Evolutionary conservation across 2,329 filamentous ascomycete genomes (phyloP), one percentile per base, ranked within the genome.

Genomic region (Curvularia spicifera): DNA sequence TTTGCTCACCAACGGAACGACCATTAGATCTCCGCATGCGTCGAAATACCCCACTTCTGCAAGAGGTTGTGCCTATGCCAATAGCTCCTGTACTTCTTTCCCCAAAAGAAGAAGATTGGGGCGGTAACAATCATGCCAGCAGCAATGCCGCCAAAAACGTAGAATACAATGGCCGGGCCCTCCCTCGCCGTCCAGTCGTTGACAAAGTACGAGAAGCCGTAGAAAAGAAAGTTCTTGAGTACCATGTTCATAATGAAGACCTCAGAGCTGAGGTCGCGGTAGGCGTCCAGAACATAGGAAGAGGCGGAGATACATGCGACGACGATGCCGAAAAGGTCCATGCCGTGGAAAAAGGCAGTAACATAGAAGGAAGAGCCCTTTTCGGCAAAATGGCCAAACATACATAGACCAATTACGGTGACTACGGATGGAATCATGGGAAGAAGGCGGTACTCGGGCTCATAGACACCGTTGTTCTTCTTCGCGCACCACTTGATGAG

Each of bases 391-490:
- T 74, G 67, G 2, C 79, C 78, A 53, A 79, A 80, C 1, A 75
- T 70, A 56, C 77, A 77, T 47, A 80, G 74, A 20, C 77, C 76
- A 15, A 76, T 68, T 9, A 76, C 75, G 5, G 73, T 69, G 1
- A 73, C 45, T 3, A 79, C 62, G 0, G 71, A 67, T 13, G 73
- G 71, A 3, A 78, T 64, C 63, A 67, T 66, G 28, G 53, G 61
- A 5, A 81, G 71, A 8, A 82, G 73, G 9, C 83, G 78, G 63
- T 84, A 84, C 64, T 85, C 82, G 5, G 83, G 83, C 65, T 85
- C 82, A 68, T 84, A 85, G 47, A 83, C 73, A n/a, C 83, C 82
- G 20, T 72, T 73, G 66, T 84, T 85, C 59, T 75, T 78, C 66
- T 78, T 80, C 4, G 82, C 79, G 54, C 83, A 77, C 69, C 74